Percentiles rank a stretch among this genome's conserved stretches.
These are phyloP conservation scores for Asterochloris sp. DNA, from an alignment of 139 green algal species.

Conservation along the genomic window DNA sequence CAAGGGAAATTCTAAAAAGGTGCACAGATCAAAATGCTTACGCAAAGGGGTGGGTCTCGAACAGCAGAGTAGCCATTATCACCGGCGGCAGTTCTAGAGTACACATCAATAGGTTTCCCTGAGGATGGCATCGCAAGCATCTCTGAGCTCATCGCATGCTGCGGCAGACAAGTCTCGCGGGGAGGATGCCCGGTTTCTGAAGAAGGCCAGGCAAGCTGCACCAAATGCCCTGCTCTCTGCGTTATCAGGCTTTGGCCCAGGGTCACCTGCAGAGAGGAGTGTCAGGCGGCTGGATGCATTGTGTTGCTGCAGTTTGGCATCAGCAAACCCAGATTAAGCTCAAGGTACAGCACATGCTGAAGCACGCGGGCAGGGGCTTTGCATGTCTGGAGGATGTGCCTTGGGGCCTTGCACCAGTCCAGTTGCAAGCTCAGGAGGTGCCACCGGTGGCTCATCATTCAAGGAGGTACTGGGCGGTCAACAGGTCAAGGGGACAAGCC, in stretches of 20 bases:
- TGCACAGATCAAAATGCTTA: too few relatives aligned
- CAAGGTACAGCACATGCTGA: background rate
- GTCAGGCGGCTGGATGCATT: too few relatives aligned
- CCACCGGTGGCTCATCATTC: too few relatives aligned
- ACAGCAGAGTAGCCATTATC: too few relatives aligned
- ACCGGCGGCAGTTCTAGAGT: background rate
- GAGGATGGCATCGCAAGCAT: constrained; percentile 13
- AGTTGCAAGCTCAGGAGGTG: background rate
- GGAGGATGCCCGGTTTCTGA: constrained; percentile 17
- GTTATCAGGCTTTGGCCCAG: constrained; percentile 10
- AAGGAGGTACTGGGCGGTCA: too few relatives aligned
- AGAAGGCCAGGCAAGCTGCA: constrained; percentile 17
- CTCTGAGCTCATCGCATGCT: constrained; percentile 14
- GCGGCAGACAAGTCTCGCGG: constrained; percentile 21
- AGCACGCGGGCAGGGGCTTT: background rate
- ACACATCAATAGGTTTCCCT: constrained; percentile 19
- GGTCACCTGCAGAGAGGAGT: background rate
- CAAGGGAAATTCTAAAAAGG: too few relatives aligned
- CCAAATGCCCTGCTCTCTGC: constrained; percentile 12
- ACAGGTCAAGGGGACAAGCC: too few relatives aligned
- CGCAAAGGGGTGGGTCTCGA: too few relatives aligned
- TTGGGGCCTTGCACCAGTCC: background rate
- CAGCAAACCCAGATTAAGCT: background rate
- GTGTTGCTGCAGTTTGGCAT: background rate
- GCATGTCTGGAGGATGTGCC: background rate